Conservation (phyloP, 2,329 filamentous ascomycete species). For the Xylariaceae sp. region DNA sequence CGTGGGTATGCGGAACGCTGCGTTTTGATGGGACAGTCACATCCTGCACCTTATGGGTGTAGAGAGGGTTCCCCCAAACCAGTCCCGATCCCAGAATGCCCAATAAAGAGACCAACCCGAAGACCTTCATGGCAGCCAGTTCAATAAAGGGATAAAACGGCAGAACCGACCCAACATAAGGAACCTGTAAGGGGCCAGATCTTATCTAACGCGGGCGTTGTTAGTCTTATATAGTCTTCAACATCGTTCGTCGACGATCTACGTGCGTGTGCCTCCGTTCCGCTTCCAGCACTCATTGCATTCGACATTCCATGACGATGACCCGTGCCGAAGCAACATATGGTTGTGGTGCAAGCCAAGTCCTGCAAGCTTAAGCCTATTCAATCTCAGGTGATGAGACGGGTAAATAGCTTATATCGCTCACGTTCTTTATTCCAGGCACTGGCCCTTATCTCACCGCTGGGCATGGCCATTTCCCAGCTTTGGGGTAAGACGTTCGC, state of each 20-base stretch:
- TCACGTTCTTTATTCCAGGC: too few species aligned
- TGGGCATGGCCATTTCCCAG: too few species aligned
- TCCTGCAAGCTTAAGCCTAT: constrained; percentile 11
- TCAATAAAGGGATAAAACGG: constrained; percentile 2
- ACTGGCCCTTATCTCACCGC: too few species aligned
- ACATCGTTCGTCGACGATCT: not conserved
- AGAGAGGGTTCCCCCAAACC: constrained; percentile 13
- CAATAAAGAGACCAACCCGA: constrained; percentile 10
- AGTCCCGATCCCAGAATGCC: constrained; percentile 10
- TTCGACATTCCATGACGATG: constrained; percentile 4
- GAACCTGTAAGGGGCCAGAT: too few species aligned
- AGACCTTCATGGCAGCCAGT: constrained; percentile 15
- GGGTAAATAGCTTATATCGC: constrained; percentile 12
- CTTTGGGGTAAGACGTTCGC: too few species aligned
- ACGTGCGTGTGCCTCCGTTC: constrained; percentile 7
- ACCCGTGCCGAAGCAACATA: constrained; percentile 4
- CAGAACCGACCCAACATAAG: not conserved
- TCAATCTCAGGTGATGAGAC: constrained; percentile 8
- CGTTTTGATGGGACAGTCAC: constrained; percentile 8
- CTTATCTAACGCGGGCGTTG: too few species aligned
- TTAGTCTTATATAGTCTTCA: not conserved
- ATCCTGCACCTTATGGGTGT: constrained; percentile 1
- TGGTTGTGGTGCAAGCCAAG: constrained; percentile 14
- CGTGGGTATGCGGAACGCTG: constrained; percentile 18
- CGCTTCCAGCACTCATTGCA: constrained; percentile 7